Percentiles rank a stretch among this genome's conserved stretches.
Conservation (phyloP, 148 eudicot species). For the Simmondsia chinensis region DNA sequence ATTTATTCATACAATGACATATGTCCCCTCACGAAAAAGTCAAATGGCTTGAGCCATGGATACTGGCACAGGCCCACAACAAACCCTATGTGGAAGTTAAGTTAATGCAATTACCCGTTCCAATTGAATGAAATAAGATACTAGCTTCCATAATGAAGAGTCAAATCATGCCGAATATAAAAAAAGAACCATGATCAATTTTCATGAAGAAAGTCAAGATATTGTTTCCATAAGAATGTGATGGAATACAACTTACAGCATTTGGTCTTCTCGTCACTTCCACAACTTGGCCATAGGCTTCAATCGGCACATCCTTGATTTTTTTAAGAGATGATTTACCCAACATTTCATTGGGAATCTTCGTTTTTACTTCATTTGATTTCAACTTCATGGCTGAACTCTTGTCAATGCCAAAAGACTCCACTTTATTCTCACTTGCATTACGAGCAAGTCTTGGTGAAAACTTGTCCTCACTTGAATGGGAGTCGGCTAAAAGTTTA, state of each 20-base stretch:
- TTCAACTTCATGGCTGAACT: slow-evolving; percentile 11
- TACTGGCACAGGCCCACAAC: too few species aligned
- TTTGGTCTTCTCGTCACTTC: slow-evolving; percentile 57
- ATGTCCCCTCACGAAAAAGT: too few species aligned
- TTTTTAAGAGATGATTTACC: slow-evolving; percentile 9
- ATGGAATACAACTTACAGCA: slow-evolving; percentile 51
- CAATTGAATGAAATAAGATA: too few species aligned
- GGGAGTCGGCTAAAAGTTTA: slow-evolving; percentile 2
- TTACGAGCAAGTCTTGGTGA: background rate
- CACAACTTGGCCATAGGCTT: slow-evolving; percentile 21
- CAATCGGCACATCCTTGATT: slow-evolving; percentile 5
- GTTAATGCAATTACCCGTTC: too few species aligned
- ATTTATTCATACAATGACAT: too few species aligned
- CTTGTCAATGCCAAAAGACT: slow-evolving; percentile 10
- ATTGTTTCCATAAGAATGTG: background rate
- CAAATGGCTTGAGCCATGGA: too few species aligned
- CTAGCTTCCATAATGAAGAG: too few species aligned
- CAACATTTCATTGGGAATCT: slow-evolving; percentile 21
- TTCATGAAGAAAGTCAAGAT: background rate
- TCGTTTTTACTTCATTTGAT: slow-evolving; percentile 11
- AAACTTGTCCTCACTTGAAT: slow-evolving; percentile 5
- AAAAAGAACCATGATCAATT: slow-evolving; percentile 1
- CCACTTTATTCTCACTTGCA: slow-evolving; percentile 10
- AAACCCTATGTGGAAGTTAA: too few species aligned
- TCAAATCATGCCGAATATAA: too few species aligned